Percentiles rank a stretch among this genome's conserved stretches.
Evolutionary conservation across 495 filamentous ascomycete species (phyloP).

Genomic region (Cladorrhinum samala): DNA sequence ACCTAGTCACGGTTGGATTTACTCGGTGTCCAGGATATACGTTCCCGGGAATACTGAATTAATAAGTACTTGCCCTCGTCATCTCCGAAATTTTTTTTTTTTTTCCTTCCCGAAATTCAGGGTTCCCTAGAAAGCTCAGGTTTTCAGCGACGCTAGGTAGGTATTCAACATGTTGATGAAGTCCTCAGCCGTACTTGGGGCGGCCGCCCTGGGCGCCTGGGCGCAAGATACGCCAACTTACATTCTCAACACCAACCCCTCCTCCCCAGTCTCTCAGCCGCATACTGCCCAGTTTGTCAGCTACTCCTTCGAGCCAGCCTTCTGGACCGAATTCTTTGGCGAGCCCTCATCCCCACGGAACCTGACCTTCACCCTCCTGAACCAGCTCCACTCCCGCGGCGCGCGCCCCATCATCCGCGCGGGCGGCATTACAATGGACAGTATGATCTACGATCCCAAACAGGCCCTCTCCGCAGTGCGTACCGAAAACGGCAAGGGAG

Average conservation of each 20-base stretch:
- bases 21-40: background rate
- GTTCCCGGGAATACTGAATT: background rate
- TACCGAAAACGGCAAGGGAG: constrained; percentile 19
- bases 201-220: background rate
- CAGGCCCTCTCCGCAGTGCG: constrained; percentile 12
- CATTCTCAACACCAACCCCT: background rate
- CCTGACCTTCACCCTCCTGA: constrained; percentile 17
- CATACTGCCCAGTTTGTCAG: constrained; percentile 18
- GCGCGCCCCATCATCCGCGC: constrained; percentile 18
- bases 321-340: constrained; percentile 23
- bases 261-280: constrained; percentile 15
- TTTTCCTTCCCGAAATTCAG: too few relatives aligned
- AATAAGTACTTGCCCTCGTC: background rate
- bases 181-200: background rate
- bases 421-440: constrained; percentile 22
- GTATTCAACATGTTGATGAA: too few relatives aligned
- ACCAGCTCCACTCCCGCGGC: constrained; percentile 17
- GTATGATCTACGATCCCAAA: constrained; percentile 14
- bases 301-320: constrained; percentile 22
- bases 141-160: too few relatives aligned
- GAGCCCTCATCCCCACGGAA: constrained; percentile 14
- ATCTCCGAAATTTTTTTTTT: background rate
- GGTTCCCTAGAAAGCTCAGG: too few relatives aligned
- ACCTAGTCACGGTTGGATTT: too few relatives aligned
- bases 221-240: background rate